Evolutionary conservation across 2,329 filamentous ascomycete species (phyloP).

Genomic region (Talaromyces sp.): DNA sequence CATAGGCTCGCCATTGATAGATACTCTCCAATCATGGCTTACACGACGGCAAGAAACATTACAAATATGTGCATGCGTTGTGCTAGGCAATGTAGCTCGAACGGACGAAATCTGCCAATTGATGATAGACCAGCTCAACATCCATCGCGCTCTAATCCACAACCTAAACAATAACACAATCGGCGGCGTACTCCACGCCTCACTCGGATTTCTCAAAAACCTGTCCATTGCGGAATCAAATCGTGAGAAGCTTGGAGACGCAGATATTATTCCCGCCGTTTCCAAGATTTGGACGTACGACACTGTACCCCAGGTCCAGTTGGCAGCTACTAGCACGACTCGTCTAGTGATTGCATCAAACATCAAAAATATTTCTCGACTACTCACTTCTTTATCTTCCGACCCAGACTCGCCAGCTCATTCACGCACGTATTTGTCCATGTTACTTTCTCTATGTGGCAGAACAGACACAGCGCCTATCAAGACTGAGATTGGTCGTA

Average conservation of each 20-base stretch:
- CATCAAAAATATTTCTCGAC: conserved; percentile 35
- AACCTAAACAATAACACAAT: conserved; percentile 36
- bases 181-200: conserved; percentile 43
- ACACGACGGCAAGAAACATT: conserved; percentile 40
- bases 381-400: conserved; percentile 33
- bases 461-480: conserved; percentile 45
- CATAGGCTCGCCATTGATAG: conserved; percentile 35
- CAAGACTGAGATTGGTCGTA: conserved; percentile 48
- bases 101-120: conserved; percentile 41
- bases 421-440: conserved; percentile 38
- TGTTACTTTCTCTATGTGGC: conserved; percentile 41
- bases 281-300: conserved; percentile 41
- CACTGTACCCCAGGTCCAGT: conserved; percentile 45
- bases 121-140: conserved; percentile 38
- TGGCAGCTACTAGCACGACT: conserved; percentile 41
- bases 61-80: conserved; percentile 46
- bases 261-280: conserved; percentile 38
- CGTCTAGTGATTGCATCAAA: conserved; percentile 40
- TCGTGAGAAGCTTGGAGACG: conserved; percentile 35
- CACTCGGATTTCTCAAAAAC: conserved; percentile 48
- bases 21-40: conserved; percentile 41
- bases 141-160: conserved; percentile 41
- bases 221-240: conserved; percentile 46
- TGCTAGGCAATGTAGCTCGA: conserved; percentile 48
- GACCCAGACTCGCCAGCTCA: conserved; percentile 30